Base-by-base conservation (phyloP, 2,329 filamentous ascomycete species). In the Dothidotthia symphoricarpi region DNA sequence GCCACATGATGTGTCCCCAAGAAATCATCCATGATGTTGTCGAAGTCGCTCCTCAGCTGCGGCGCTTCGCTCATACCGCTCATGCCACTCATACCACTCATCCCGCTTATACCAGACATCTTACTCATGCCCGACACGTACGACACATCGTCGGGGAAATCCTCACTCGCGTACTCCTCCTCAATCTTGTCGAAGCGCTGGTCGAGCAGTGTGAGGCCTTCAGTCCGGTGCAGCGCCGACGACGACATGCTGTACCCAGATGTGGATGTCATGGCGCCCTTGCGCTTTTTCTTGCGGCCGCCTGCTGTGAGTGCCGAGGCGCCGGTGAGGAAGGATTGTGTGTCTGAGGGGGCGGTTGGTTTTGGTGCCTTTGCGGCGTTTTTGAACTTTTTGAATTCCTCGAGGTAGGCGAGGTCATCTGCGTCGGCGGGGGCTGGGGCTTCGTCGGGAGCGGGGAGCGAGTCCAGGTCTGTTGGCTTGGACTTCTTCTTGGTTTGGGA, bases 381-480 rank as follows among this genome's bases (percentile, higher is more conserved):
- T 68, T 97, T 96, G 76, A 95, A 97, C 62, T 93, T 88, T 55
- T 87, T 86, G 71, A 95, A 97, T 57, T 96, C 86, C 39, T 85
- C 82, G 68, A 97, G 77, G 89, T 93, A 98, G 53, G 87, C 85
- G 44, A 88, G 85, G 38, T 86, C 82, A 12, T 75, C 78, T 2
- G 61, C 58, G 24, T 63, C 47, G 24, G 70, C 29, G 39, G 67
- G 50, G 3, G 58, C 52, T 0, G 64, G 64, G 4, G 49, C 64
- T 39, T 59, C 58, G 14, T 61, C 61, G 5, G 61, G 58, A 1
- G 58, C 58, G 1, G 65, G 61, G 5, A 68, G 58, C 5, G 55
- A 46, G 14, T 45, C 46, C 9, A 55, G 51, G 38, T 85, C 80
- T 17, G 82, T 78, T 4, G 78, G 15, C 67, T 57, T 9, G 68